Conservation (phyloP, 768 basidiomycete genomes). For the Leucocoprinus leucothites region DNA sequence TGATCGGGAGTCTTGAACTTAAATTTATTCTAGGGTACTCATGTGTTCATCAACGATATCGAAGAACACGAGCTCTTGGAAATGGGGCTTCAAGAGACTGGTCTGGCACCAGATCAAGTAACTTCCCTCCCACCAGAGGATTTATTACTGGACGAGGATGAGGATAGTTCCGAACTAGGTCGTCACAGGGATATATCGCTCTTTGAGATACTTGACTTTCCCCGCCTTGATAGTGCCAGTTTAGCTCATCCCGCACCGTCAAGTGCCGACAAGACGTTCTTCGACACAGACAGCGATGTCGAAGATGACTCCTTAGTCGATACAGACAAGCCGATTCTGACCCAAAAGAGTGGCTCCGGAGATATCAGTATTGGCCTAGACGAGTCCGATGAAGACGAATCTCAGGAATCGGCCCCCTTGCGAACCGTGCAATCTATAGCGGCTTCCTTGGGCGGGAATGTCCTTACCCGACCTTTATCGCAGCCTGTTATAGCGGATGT, state of each 20-base stretch:
- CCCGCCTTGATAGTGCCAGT: not conserved
- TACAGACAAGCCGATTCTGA: not conserved
- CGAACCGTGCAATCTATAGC: not conserved
- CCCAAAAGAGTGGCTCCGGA: not conserved
- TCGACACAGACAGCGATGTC: conserved; percentile 5
- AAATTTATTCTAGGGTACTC: conserved; percentile 13
- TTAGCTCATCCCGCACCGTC: not conserved
- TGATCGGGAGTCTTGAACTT: not conserved
- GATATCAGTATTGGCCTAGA: not conserved
- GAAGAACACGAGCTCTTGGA: conserved; percentile 10
- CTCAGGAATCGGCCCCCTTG: not conserved
- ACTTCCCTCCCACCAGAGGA: not conserved
- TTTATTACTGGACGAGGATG: conserved; percentile 5
- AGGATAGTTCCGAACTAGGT: not conserved
- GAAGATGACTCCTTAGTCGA: not conserved
- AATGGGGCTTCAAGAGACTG: not conserved
- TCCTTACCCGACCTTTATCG: not conserved
- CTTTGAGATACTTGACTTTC: not conserved
- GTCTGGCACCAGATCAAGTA: not conserved
- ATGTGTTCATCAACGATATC: conserved; percentile 1
- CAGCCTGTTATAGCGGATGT: not conserved
- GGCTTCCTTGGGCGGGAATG: not conserved
- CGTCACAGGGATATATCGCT: not conserved
- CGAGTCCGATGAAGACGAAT: not conserved
- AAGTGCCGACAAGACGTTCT: not conserved